phyloP scores from a whole-genome alignment of 768 basidiomycete genomes.

The Lepiota venenata region DNA sequence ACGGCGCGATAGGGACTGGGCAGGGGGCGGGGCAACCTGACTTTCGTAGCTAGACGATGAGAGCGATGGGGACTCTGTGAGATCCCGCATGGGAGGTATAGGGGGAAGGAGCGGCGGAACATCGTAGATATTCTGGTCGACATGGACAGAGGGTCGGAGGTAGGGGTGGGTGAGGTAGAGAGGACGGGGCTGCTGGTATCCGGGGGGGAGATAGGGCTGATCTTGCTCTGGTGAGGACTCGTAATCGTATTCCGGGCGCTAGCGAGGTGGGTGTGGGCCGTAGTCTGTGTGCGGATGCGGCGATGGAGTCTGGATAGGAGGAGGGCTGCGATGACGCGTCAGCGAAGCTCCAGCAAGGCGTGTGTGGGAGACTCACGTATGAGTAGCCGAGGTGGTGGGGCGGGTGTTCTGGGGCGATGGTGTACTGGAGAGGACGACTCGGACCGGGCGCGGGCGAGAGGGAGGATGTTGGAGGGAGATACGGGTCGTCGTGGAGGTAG shows the following conservation, averaged over 20 bases:
- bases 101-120: too few relatives aligned
- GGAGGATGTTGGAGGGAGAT: conserved; percentile 3
- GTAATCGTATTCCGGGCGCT: neutral
- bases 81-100: too few relatives aligned
- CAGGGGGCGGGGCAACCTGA: neutral
- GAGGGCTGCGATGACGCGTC: too few relatives aligned
- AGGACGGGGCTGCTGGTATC: neutral
- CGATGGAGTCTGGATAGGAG: too few relatives aligned
- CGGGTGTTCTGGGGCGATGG: conserved; percentile 1
- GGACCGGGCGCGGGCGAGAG: neutral
- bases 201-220: neutral
- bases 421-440: conserved; percentile 8
- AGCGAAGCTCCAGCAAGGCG: too few relatives aligned
- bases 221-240: neutral
- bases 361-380: too few relatives aligned
- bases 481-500: neutral
- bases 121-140: neutral
- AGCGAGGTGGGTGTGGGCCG: neutral
- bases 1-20: neutral
- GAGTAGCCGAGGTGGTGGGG: neutral
- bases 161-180: neutral
- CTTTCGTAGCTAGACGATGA: neutral
- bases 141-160: neutral
- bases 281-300: neutral
- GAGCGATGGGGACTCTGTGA: neutral